These are phyloP conservation scores for Zizania palustris DNA, from an alignment of 202 grass and related monocot species.

Conservation along the genomic window DNA sequence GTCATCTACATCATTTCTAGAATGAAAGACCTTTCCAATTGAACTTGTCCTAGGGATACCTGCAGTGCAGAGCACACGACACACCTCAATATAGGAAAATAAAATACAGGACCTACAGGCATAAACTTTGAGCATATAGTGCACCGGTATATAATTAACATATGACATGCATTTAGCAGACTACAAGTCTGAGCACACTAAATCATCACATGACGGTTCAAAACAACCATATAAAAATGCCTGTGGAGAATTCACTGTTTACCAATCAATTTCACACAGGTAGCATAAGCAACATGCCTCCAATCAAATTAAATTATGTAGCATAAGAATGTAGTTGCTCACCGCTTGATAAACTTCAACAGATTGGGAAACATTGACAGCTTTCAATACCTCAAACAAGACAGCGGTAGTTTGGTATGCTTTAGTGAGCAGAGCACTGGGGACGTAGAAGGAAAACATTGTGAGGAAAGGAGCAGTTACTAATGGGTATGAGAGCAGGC, in stretches of 20 bases:
- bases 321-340: neutral
- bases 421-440: slow-evolving; percentile 90
- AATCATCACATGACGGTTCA: slow-evolving; percentile 28
- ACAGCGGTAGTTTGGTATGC: slow-evolving; percentile 94
- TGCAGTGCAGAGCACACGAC: slow-evolving; percentile 38
- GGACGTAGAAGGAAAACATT: neutral
- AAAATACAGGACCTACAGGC: slow-evolving; percentile 9
- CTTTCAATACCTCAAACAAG: slow-evolving; percentile 93
- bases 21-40: slow-evolving; percentile 86
- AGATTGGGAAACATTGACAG: slow-evolving; percentile 82
- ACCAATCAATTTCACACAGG: slow-evolving; percentile 22
- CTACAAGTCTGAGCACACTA: slow-evolving; percentile 30
- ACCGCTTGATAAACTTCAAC: slow-evolving; percentile 87
- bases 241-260: slow-evolving; percentile 24
- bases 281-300: slow-evolving; percentile 24
- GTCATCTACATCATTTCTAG: slow-evolving; percentile 75
- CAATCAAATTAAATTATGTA: slow-evolving; percentile 20
- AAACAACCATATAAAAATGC: slow-evolving; percentile 1
- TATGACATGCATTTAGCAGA: neutral
- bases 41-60: slow-evolving; percentile 87
- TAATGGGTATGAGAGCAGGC: neutral
- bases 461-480: neutral
- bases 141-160: slow-evolving; percentile 28
- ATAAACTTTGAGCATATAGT: slow-evolving; percentile 25
- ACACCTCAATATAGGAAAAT: neutral